phyloP scores from a whole-genome alignment of 768 basidiomycete species.

The Russula abietina region DNA sequence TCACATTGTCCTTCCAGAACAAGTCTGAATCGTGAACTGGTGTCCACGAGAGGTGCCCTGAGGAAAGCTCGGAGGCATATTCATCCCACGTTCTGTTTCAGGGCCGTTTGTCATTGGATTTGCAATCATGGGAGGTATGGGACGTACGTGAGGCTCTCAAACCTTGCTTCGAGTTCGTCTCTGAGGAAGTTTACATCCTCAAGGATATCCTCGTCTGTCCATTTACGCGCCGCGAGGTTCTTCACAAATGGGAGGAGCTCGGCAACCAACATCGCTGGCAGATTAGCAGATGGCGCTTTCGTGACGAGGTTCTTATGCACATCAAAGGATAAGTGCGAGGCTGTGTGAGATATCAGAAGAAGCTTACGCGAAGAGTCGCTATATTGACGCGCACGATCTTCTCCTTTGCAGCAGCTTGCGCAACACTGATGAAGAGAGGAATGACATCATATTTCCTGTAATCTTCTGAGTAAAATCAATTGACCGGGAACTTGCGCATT shows the following conservation, averaged over 20 bases:
- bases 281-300: constrained; percentile 81
- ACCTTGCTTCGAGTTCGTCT: constrained; percentile 77
- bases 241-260: constrained; percentile 82
- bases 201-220: constrained; percentile 90
- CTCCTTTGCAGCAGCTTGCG: constrained; percentile 89
- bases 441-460: constrained; percentile 84
- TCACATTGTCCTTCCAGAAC: constrained; percentile 96
- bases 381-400: constrained; percentile 93
- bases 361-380: constrained; percentile 76
- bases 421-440: constrained; percentile 74
- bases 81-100: constrained; percentile 84
- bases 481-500: constrained; percentile 25
- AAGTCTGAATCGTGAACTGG: constrained; percentile 94
- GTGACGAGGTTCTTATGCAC: constrained; percentile 71
- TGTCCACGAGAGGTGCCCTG: constrained; percentile 91
- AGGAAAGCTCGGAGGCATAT: constrained; percentile 83
- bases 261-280: constrained; percentile 88
- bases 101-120: background rate
- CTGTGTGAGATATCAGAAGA: background rate
- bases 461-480: background rate
- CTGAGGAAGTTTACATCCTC: constrained; percentile 87
- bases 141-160: constrained; percentile 85
- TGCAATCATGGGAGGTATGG: background rate
- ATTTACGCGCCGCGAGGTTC: constrained; percentile 78
- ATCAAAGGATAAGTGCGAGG: constrained; percentile 1